Evolutionary conservation across 768 basidiomycete species (phyloP), one percentile per base, ranked within the genome.

Genomic region (Kwoniella sp.): DNA sequence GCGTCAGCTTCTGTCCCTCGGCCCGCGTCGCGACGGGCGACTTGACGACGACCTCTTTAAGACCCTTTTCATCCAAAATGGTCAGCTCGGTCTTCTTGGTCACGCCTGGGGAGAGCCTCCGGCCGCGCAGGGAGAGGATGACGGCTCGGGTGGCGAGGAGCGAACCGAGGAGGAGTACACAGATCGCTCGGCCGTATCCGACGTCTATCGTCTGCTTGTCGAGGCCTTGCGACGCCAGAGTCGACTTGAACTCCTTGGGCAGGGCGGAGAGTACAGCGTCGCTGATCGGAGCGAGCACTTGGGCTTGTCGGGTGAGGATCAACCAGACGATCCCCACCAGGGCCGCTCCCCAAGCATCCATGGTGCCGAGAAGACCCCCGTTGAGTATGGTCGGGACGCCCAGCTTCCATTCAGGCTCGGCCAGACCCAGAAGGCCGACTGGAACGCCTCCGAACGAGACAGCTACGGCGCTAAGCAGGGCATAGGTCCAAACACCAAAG

Each of bases 291-390:
- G 46, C 20, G 7, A 63, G 33, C 14, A 48, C 52, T 3, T 36
- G 28, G 19, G 55, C 37, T 9, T 36, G 38, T 28, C 50, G 44
- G 20, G 52, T 46, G 11, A 62, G 27, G 12, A 53, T 46, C 10
- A 56, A 42, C 40, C 59, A 60, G 15, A 63, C 23, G 3, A 63
- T 3, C 2, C 55, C 62, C 10, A 55, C 50, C 9, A 62, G 37
- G 34, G 57, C 53, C 7, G 55, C 58, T 10, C 53, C 59, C 59
- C 59, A 65, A 5, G 60, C 31, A 34, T 69, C 67, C 8, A 65
- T 48, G 0, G 61, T 69, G 14, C 41, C 48, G 20, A 56, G 34
- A 3, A 64, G 23, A 12, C 61, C 61, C 5, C 63, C 63, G 12
- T 48, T 46, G 10, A 69, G 42, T 25, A 65, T 20, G 3, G 41